A percentile compares a stretch with the other conserved stretches of the same genome.
Evolutionary conservation across 768 basidiomycete genomes (phyloP).

Genomic region (Sutorius australiensis): DNA sequence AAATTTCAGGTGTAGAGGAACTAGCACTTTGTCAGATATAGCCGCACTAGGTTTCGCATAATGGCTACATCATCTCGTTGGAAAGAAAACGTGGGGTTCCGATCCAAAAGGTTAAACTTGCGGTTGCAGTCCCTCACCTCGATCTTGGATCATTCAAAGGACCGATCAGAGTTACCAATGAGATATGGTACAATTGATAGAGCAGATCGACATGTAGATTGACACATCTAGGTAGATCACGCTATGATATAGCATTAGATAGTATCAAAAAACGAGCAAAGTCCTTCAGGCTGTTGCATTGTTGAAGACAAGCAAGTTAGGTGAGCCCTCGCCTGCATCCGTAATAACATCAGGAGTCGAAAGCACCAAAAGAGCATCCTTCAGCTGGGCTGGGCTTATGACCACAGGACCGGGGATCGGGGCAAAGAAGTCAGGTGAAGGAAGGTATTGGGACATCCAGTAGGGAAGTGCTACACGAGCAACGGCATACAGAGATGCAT

Average conservation of each 20-base stretch:
- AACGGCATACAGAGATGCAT: constrained; percentile 50
- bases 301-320: constrained; percentile 78
- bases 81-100: not conserved
- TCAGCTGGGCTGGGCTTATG: constrained; percentile 70
- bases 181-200: constrained; percentile 15
- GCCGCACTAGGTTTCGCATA: not conserved
- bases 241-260: constrained; percentile 3
- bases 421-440: constrained; percentile 44
- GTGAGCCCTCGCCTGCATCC: constrained; percentile 47
- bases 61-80: not conserved
- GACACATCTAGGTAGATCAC: not conserved
- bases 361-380: constrained; percentile 65
- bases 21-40: not conserved
- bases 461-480: constrained; percentile 53
- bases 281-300: constrained; percentile 50
- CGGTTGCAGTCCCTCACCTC: too few species aligned
- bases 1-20: not conserved
- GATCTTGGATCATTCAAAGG: not conserved
- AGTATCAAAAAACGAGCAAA: not conserved
- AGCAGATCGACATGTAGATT: constrained; percentile 4
- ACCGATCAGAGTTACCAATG: not conserved
- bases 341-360: constrained; percentile 48
- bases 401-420: constrained; percentile 41
- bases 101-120: too few species aligned
- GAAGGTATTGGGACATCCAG: constrained; percentile 57